Conservation (phyloP, 768 basidiomycete genomes). For the Pisolithus microcarpus region DNA sequence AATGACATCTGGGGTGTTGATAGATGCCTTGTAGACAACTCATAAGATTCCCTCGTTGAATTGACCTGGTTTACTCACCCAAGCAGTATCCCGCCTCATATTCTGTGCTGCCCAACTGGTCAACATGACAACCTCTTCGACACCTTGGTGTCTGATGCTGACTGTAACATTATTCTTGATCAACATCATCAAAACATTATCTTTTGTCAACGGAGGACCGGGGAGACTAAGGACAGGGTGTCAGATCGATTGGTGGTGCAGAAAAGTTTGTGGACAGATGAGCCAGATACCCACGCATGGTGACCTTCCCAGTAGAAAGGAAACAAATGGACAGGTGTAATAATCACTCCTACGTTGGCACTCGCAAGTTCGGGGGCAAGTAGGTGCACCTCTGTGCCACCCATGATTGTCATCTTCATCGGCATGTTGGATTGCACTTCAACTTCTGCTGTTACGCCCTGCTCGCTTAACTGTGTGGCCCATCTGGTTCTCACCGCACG, state of each 20-base stretch:
- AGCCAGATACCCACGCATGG: conserved; percentile 42
- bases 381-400: conserved; percentile 49
- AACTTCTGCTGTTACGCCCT: too few species aligned
- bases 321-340: conserved; percentile 57
- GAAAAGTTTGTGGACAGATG: neutral
- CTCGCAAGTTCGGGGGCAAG: conserved; percentile 40
- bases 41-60: neutral
- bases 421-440: conserved; percentile 28
- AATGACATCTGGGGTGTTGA: conserved; percentile 35
- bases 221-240: conserved; percentile 36
- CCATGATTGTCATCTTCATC: conserved; percentile 45
- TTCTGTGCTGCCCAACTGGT: conserved; percentile 79
- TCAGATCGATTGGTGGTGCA: neutral
- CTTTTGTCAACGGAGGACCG: conserved; percentile 65
- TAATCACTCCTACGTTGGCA: conserved; percentile 64
- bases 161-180: conserved; percentile 57
- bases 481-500: too few species aligned
- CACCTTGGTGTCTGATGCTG: conserved; percentile 41
- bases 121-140: conserved; percentile 52
- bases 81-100: conserved; percentile 79
- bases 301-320: conserved; percentile 60
- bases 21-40: conserved; percentile 20
- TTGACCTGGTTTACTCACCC: conserved; percentile 70
- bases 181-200: conserved; percentile 55
- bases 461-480: too few species aligned